These are phyloP conservation scores for Backusella tuberculispora DNA, from an alignment of 192 early-diverging fungal species.

Conservation along the genomic window DNA sequence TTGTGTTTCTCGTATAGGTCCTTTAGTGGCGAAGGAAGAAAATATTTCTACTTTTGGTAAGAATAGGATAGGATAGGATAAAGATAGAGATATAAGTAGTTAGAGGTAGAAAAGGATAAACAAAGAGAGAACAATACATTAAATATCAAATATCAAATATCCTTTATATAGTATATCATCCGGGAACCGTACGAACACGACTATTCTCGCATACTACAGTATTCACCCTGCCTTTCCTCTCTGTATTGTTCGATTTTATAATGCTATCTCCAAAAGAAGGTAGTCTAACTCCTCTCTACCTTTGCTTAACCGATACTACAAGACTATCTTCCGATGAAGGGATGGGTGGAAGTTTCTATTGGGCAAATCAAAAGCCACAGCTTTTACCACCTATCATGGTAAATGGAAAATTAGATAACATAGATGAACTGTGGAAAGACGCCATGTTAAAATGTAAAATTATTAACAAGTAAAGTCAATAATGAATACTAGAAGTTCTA, in stretches of 20 bases:
- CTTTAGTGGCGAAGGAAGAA: neutral
- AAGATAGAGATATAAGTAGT: neutral
- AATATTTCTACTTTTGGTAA: constrained; percentile 1
- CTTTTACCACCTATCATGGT: neutral
- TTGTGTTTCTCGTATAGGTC: neutral
- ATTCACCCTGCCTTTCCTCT: neutral
- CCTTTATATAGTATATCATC: constrained; percentile 21
- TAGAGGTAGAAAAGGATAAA: neutral
- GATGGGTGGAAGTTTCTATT: constrained; percentile 13
- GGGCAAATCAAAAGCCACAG: constrained; percentile 4
- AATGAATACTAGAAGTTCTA: neutral
- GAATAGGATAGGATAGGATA: neutral
- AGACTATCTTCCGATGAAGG: neutral
- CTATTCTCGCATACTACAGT: constrained; percentile 17
- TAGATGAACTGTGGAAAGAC: constrained; percentile 11
- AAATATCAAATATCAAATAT: neutral
- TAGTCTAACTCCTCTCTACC: constrained; percentile 19
- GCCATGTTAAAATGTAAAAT: neutral
- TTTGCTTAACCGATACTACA: neutral
- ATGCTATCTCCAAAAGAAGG: constrained; percentile 28
- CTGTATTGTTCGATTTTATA: neutral
- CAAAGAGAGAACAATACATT: neutral
- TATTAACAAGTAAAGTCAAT: neutral
- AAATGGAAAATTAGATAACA: constrained; percentile 8
- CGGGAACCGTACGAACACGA: constrained; percentile 18